Base-by-base conservation (phyloP, 1,139 yeast genomes). In the Entelexis paramagnoliae region DNA sequence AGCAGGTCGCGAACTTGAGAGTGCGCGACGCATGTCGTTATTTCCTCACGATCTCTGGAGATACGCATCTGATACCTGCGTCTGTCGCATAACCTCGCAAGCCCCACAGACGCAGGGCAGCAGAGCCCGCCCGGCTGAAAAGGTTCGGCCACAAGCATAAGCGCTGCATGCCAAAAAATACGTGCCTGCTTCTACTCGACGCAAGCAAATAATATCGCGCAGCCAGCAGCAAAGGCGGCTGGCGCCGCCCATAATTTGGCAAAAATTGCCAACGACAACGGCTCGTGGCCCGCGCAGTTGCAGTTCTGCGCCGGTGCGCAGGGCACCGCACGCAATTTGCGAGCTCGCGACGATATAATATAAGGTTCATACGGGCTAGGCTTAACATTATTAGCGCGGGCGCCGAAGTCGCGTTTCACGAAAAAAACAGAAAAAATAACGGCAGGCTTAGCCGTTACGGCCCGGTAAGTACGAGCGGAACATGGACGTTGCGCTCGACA, bases 401-500 rank as follows among this genome's bases (percentile, higher is more conserved):
- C 14, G 30, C 13, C 14, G n/a, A n/a, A n/a, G n/a, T 28, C 24
- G 24, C 24, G 30, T 28, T 28, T 28, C 30, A 28, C 13, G 30
- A 28, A 28, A 26, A 26, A 26, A 8, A 26, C 28, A 10, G 28
- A 7, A 3, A 26, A 8, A 8, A 10, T 7, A 7, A 2, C 17
- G 34, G 9, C 17, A 14, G 17, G 17, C 6, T 17, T n/a, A 40
- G 19, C 33, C 43, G 14, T 35, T 35, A 24, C 49, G 8, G 6
- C 51, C 53, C 2, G 58, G 55, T 8, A 59, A 49, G 30, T 52
- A 58, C n/a, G 60, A 58, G n/a, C 56, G 51, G 30, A 59, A 50
- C 24, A 54, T 43, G 2, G 58, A 55, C 13, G 61, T 55, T 4
- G 61, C 61, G 29, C 49, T 51, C 9, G 60, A 51, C 2, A 59